Base-by-base conservation (phyloP, 2,329 filamentous ascomycete genomes). In the Zymoseptoria pseudotritici region DNA sequence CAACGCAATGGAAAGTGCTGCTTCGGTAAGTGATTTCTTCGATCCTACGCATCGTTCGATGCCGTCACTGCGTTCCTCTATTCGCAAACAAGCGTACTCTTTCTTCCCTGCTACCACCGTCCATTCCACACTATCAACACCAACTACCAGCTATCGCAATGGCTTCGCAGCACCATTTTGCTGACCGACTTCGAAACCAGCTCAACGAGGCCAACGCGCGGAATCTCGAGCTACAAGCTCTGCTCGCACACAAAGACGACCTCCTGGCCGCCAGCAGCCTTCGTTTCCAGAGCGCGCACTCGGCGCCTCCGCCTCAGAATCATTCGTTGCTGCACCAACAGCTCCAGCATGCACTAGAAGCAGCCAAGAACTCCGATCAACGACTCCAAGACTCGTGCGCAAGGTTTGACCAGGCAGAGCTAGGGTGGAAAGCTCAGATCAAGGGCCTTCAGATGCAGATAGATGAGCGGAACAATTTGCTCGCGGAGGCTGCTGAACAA, bases 181-280 rank as follows among this genome's bases (percentile, higher is more conserved):
- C 59, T 24, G 61, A 57, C 20, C 50, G 59, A 22, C 49, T 66
- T n/a, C 57, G 63, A 19, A 57, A 54, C 17, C 63, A 63, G 36
- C 52, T 65, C 54, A 63, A 63, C 51, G 61, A 65, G 0, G 55
- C 56, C 3, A 63, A 62, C 24, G 50, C 54, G 17, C 59, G 57
- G 11, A 65, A 65, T 21, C 55, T 65, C n/a, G 63, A 65, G 31
- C 58, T 65, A 3, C 61, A 65, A 46, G 57, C 61, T 6, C 50
- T 63, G 20, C 58, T 65, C 20, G 65, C 65, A 21, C 60, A 63
- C 51, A 65, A 63, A 46, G 60, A 66, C 22, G 65, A 66, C 53
- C 57, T 63, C 20, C 57, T 66, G 4, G 58, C 61, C 9, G 31
- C 42, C 7, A 49, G 51, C 52, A 63, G 56, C 29, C 58, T 56